Evolutionary conservation across 2,329 filamentous ascomycete species (phyloP).

Genomic region (Neocatenulostroma microsporum): DNA sequence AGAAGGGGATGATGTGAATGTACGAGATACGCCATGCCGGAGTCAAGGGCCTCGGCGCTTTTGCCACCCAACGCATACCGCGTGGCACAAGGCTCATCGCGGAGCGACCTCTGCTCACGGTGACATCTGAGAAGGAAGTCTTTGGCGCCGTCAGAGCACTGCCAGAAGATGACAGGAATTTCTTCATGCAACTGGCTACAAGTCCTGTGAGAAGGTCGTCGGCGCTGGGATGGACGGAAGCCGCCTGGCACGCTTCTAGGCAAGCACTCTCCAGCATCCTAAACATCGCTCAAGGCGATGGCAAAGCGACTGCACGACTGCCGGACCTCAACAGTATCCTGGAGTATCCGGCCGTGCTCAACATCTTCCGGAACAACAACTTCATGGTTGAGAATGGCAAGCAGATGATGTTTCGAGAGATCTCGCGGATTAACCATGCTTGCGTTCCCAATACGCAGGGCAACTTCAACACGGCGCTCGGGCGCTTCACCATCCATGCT

Average conservation of each 20-base stretch:
- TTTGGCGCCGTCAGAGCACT: slow-evolving; percentile 17
- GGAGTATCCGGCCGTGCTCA: slow-evolving; percentile 16
- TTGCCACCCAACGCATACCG: slow-evolving; percentile 32
- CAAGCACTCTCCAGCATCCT: no score
- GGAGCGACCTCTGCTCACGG: slow-evolving; percentile 32
- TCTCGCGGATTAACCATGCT: slow-evolving; percentile 33
- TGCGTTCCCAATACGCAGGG: slow-evolving; percentile 32
- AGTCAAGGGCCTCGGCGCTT: slow-evolving; percentile 34
- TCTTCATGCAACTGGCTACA: slow-evolving; percentile 9
- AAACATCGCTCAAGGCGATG: not conserved
- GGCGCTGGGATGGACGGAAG: slow-evolving; percentile 10
- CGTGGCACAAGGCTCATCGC: slow-evolving; percentile 36
- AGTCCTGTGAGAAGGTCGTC: slow-evolving; percentile 7
- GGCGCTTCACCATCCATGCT: slow-evolving; percentile 25
- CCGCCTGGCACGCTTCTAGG: slow-evolving; percentile 10
- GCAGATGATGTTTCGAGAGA: slow-evolving; percentile 29
- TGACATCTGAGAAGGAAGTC: slow-evolving; percentile 13
- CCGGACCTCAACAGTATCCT: slow-evolving; percentile 6
- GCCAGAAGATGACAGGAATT: slow-evolving; percentile 13
- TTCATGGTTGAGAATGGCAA: slow-evolving; percentile 19
- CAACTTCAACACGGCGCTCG: slow-evolving; percentile 28
- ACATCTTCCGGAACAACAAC: slow-evolving; percentile 24
- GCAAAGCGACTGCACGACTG: not conserved
- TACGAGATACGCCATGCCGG: slow-evolving; percentile 19
- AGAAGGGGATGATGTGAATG: no score